Percentiles rank a stretch among this genome's conserved stretches.
Conservation (phyloP, 129 eudicot genomes). For the Chrysanthemum seticuspe region DNA sequence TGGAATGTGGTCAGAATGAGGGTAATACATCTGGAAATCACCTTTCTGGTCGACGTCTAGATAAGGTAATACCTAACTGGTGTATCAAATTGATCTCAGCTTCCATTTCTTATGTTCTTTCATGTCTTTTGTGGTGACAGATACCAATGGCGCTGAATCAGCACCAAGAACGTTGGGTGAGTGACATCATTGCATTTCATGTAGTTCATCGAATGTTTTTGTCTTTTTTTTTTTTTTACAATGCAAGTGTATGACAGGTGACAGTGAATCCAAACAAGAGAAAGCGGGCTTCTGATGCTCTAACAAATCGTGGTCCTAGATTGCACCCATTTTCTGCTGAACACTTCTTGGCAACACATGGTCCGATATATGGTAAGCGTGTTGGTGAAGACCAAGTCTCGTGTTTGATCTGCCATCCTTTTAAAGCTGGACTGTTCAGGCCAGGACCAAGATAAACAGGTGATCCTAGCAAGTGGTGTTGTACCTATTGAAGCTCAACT, state of each 20-base stretch:
- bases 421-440: neutral
- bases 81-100: neutral
- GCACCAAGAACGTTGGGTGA: constrained; percentile 3
- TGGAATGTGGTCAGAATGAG: neutral
- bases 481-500: neutral
- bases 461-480: neutral
- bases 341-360: neutral
- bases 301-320: neutral
- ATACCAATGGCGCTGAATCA: neutral
- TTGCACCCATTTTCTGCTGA: neutral
- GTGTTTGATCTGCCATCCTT: neutral
- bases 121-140: neutral
- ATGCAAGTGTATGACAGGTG: neutral
- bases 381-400: neutral
- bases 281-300: constrained; percentile 1
- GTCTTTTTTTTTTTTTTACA: neutral
- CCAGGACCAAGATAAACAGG: constrained; percentile 1
- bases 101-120: neutral
- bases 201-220: neutral
- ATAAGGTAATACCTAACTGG: neutral
- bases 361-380: neutral
- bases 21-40: neutral
- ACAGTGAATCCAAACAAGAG: neutral
- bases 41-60: neutral
- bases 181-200: neutral